Evolutionary conservation across 2,329 filamentous ascomycete species (phyloP).

Genomic region (Penicillium sp.): DNA sequence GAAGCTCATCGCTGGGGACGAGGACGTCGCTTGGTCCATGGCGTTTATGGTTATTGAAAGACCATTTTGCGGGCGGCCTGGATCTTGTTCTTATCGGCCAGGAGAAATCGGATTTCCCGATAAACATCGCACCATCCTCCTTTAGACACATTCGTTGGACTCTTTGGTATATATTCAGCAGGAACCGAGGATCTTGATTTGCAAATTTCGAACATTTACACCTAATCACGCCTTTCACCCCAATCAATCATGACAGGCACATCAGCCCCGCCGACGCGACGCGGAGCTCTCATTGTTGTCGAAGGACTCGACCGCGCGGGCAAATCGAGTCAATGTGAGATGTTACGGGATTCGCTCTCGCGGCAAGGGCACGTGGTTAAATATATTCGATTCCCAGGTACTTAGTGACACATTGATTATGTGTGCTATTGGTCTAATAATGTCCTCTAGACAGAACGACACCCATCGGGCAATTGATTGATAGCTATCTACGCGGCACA

Average conservation of each 20-base stretch:
- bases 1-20: slow-evolving; percentile 38
- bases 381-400: slow-evolving; percentile 66
- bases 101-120: slow-evolving; percentile 17
- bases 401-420: neutral
- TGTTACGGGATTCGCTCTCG: slow-evolving; percentile 58
- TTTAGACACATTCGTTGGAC: neutral
- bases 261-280: slow-evolving; percentile 23
- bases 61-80: slow-evolving; percentile 8
- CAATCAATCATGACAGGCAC: neutral
- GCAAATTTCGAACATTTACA: neutral
- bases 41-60: slow-evolving; percentile 15
- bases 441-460: slow-evolving; percentile 67
- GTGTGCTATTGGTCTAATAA: slow-evolving; percentile 12
- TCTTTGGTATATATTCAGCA: neutral
- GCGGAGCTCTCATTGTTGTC: slow-evolving; percentile 76
- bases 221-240: neutral
- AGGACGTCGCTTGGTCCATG: slow-evolving; percentile 31
- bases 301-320: slow-evolving; percentile 88
- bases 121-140: slow-evolving; percentile 7
- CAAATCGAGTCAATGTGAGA: slow-evolving; percentile 84
- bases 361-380: slow-evolving; percentile 53
- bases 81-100: slow-evolving; percentile 19
- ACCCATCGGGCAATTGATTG: slow-evolving; percentile 82
- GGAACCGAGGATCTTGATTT: neutral
- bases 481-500: slow-evolving; percentile 72